Evolutionary conservation across 2,329 filamentous ascomycete genomes (phyloP), one percentile per base, ranked within the genome.

Genomic region (Phaeosphaeria sp.): DNA sequence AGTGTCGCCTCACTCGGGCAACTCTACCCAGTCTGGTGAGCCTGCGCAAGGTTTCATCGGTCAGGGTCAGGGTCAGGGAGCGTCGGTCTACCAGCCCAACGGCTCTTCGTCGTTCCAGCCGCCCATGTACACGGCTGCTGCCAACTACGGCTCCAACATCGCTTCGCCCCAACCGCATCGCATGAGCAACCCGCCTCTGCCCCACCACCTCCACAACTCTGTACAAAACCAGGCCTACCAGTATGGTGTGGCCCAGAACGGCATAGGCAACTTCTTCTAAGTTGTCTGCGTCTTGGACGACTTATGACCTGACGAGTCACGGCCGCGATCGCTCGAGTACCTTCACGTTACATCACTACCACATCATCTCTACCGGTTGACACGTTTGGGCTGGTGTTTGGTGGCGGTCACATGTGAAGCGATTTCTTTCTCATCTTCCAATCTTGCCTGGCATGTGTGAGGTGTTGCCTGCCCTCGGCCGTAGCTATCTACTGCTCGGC

Each of bases 291-390:
- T 52, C 51, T 50, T 54, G 66, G 62, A 85, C 68, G 83, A 84
- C 76, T 80, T 59, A 79, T 78, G 62, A 83, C 80, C 61, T 84
- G 15, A 80, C 83, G 55, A 85, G 82, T 69, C 81, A 85, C 71
- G 72, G 70, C 69, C 59, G 55, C 62, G 45, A 61, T 69, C 59
- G 60, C 59, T 55, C 48, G 59, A 49, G 49, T 61, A 64, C 53
- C 46, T 58, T 51, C 36, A 54, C 49, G 59, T 61, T 57, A 46
- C 55, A 67, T 68, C 57, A 56, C 50, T 63, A 68, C 39, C 53
- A 51, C 66, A 60, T 55, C 59, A 68, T 66, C 54, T 33, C 50
- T 66, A 60, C 57, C 65, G 67, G 64, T 65, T 61, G 54, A 54
- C 55, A 65, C 50, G 47, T 56, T 63, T 61, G 56, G 53, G 48